phyloP scores from a whole-genome alignment of 2,329 filamentous ascomycete genomes.

The Xylogone sp. region DNA sequence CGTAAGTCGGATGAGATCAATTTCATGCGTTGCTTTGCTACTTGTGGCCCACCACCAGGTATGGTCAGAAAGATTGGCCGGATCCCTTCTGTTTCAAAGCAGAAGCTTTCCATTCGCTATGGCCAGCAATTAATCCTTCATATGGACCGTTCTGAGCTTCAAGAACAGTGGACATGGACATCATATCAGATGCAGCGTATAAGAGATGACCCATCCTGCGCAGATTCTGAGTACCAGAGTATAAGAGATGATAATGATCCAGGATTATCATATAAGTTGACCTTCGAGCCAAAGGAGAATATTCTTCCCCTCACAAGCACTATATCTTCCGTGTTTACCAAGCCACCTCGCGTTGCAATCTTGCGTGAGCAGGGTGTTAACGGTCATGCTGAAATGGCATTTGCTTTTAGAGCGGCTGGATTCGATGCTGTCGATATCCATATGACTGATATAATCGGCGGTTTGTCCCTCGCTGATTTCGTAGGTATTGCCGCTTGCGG shows the following conservation, averaged over 20 bases:
- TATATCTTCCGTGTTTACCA: constrained; percentile 50
- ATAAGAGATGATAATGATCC: constrained; percentile 74
- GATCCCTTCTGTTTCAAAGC: constrained; percentile 65
- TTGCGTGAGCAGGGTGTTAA: constrained; percentile 95
- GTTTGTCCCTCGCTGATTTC: constrained; percentile 72
- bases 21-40: constrained; percentile 88
- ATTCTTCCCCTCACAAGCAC: constrained; percentile 61
- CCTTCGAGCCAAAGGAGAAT: constrained; percentile 71
- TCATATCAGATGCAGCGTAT: constrained; percentile 89
- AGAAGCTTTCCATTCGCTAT: constrained; percentile 73
- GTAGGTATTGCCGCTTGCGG: constrained; percentile 90
- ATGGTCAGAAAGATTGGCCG: constrained; percentile 82
- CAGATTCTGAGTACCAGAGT: constrained; percentile 75
- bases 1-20: constrained; percentile 77
- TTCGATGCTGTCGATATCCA: constrained; percentile 92
- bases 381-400: constrained; percentile 96
- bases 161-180: constrained; percentile 84
- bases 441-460: constrained; percentile 88
- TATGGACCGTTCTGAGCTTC: constrained; percentile 67
- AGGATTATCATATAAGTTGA: constrained; percentile 80
- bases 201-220: constrained; percentile 82
- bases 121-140: constrained; percentile 65
- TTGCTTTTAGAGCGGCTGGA: constrained; percentile 86
- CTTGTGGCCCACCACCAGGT: constrained; percentile 77
- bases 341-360: constrained; percentile 76